These are phyloP conservation scores for Colletotrichum costaricense DNA, from an alignment of 2,329 filamentous ascomycete genomes.

Conservation along the genomic window DNA sequence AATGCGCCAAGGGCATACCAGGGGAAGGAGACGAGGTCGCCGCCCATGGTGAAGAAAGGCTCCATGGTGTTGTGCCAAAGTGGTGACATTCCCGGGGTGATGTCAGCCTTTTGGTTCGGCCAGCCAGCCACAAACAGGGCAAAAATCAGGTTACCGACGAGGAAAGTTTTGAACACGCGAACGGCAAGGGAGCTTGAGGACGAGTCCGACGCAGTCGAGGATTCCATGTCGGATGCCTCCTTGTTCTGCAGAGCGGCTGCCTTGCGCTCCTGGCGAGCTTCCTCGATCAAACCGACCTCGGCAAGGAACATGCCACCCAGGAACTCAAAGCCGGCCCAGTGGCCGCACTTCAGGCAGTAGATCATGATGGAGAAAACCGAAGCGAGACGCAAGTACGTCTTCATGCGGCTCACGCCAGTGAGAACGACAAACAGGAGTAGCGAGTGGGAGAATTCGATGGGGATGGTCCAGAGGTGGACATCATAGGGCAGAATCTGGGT, in stretches of 20 bases:
- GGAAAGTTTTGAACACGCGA: conserved; percentile 39
- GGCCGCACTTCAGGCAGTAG: conserved; percentile 52
- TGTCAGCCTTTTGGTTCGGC: conserved; percentile 49
- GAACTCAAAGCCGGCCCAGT: conserved; percentile 59
- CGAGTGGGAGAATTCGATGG: conserved; percentile 58
- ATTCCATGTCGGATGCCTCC: conserved; percentile 28
- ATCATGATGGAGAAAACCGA: conserved; percentile 45
- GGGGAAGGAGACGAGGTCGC: conserved; percentile 46
- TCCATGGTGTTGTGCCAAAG: conserved; percentile 47
- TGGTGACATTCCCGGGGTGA: conserved; percentile 46
- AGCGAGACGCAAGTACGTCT: conserved; percentile 45
- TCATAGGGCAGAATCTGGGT: conserved; percentile 48
- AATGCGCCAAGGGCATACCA: conserved; percentile 52
- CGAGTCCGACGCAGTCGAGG: conserved; percentile 11
- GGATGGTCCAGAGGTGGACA: conserved; percentile 61
- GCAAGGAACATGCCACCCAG: conserved; percentile 57
- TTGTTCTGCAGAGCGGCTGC: conserved; percentile 32
- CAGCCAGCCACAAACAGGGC: conserved; percentile 52
- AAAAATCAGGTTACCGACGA: conserved; percentile 41
- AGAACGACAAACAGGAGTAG: conserved; percentile 56
- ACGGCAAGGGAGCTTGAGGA: conserved; percentile 22
- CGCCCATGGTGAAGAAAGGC: conserved; percentile 46
- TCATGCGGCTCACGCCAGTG: conserved; percentile 47
- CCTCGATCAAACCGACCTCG: conserved; percentile 53
- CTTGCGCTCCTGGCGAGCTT: conserved; percentile 17